A percentile compares a stretch with the other conserved stretches of the same genome.
phyloP scores from a whole-genome alignment of 2,329 filamentous ascomycete species.

The Chrysosporium keratinophilum region DNA sequence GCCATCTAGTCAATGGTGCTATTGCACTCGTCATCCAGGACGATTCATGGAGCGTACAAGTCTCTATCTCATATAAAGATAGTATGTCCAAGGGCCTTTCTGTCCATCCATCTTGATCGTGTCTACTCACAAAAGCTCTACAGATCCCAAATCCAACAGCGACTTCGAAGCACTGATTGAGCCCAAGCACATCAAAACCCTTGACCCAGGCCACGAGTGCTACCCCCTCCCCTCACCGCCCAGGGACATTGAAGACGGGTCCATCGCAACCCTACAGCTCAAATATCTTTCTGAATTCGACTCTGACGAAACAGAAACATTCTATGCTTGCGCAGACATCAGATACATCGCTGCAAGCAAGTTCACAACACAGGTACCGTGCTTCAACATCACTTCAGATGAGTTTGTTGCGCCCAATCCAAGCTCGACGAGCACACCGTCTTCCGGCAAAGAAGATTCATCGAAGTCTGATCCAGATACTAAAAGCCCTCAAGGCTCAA shows the following conservation, averaged over 20 bases:
- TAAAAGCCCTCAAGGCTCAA: too few species aligned
- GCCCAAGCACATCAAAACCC: constrained; percentile 27
- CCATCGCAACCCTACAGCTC: constrained; percentile 40
- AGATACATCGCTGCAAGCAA: constrained; percentile 33
- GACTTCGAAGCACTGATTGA: constrained; percentile 29
- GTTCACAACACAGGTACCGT: constrained; percentile 36
- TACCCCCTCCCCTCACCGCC: constrained; percentile 34
- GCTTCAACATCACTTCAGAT: constrained; percentile 39
- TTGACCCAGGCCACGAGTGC: constrained; percentile 38
- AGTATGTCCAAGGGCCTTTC: constrained; percentile 33
- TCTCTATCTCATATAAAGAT: constrained; percentile 45
- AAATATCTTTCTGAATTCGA: constrained; percentile 37
- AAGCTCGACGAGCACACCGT: constrained; percentile 12
- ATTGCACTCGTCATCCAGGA: constrained; percentile 49
- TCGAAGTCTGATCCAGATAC: too few species aligned
- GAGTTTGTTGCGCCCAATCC: constrained; percentile 22
- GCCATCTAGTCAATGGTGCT: constrained; percentile 14
- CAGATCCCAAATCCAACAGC: too few species aligned
- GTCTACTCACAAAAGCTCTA: too few species aligned
- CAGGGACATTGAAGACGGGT: constrained; percentile 26
- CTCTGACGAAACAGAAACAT: constrained; percentile 34
- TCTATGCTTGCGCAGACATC: constrained; percentile 42
- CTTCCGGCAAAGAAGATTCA: too few species aligned
- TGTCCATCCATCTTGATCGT: too few species aligned
- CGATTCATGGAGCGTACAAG: constrained; percentile 45